Percentiles rank a stretch among this genome's conserved stretches.
These are phyloP conservation scores for Adenanthera pavonina DNA, from an alignment of 306 rosid species.

Conservation along the genomic window DNA sequence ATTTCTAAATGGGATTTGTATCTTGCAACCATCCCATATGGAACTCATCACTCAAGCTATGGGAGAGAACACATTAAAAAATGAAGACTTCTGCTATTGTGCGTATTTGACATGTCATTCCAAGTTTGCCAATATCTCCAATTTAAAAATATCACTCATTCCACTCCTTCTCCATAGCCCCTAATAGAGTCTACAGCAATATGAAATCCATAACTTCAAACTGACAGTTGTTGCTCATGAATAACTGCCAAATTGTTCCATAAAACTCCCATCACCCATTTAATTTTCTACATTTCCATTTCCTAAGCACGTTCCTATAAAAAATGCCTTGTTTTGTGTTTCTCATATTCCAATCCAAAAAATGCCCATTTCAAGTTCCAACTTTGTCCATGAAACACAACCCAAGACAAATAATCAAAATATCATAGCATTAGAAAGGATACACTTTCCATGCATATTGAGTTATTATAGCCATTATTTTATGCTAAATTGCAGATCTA, in stretches of 20 bases:
- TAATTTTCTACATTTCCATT: constrained; percentile 6
- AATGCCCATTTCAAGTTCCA: constrained; percentile 18
- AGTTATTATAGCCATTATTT: not conserved
- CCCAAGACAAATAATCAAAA: constrained; percentile 20
- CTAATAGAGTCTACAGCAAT: not conserved
- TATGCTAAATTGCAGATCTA: not conserved
- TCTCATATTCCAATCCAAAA: not conserved
- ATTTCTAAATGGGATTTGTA: not conserved
- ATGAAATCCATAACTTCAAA: not conserved
- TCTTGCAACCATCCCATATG: not conserved
- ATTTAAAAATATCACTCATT: not conserved
- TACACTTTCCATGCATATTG: not conserved
- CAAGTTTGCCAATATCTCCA: constrained; percentile 7
- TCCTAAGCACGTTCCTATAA: constrained; percentile 24
- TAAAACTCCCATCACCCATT: constrained; percentile 1
- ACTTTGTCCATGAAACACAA: constrained; percentile 25
- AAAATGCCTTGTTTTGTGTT: not conserved
- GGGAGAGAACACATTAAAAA: not conserved
- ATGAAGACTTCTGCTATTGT: not conserved
- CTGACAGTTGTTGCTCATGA: not conserved
- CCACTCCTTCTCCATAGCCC: not conserved
- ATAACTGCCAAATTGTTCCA: not conserved
- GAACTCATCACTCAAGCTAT: not conserved
- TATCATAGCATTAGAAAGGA: not conserved
- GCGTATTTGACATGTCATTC: not conserved